Evolutionary conservation across 495 filamentous ascomycete species (phyloP), one percentile per base, ranked within the genome.

Genomic region (Patellaria atrata): DNA sequence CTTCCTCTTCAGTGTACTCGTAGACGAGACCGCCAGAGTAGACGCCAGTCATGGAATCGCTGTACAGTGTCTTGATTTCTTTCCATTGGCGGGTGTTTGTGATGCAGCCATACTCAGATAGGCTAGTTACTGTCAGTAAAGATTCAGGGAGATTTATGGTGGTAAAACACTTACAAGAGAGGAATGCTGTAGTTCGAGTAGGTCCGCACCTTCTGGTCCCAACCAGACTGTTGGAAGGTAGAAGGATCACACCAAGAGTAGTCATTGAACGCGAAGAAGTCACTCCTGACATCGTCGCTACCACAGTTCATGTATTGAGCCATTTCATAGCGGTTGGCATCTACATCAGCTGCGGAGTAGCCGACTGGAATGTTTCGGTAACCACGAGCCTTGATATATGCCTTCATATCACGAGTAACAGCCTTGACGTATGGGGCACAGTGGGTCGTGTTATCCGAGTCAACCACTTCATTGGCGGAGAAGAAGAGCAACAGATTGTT

Each of bases 191-290:
- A 96, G 49, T 79, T 75, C 40, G 71, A 76, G 65, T 87, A 94
- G 57, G 76, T 82, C 63, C 80, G 69, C 33, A 94, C 89, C 71
- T 94, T 94, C 56, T 81, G 62, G 53, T 82, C 67, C 85, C 85
- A 96, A 44, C 82, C 84, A 33, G 86, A 82, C 30, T 55, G 66
- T 16, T 51, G 51, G 62, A 81, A 93, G 34, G 78, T 71, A 14
- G 84, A 82, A 32, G 70, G 71, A 47, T 84, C 78, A 52, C 87
- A 96, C 87, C 87, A 96, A 29, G 85, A 94, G 63, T 94, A 94
- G 60, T 94, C 89, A 60, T 96, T 94, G 64, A 94, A 92, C 31
- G 83, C 86, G 57, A 92, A 94, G 65, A 94, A 96, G 56, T 94
- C 87, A 52, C 73, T 77, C 19, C 87, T 74, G 63, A 79, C 74